phyloP scores from a whole-genome alignment of 345 rosid genomes.

The Cardiospermum halicacabum region DNA sequence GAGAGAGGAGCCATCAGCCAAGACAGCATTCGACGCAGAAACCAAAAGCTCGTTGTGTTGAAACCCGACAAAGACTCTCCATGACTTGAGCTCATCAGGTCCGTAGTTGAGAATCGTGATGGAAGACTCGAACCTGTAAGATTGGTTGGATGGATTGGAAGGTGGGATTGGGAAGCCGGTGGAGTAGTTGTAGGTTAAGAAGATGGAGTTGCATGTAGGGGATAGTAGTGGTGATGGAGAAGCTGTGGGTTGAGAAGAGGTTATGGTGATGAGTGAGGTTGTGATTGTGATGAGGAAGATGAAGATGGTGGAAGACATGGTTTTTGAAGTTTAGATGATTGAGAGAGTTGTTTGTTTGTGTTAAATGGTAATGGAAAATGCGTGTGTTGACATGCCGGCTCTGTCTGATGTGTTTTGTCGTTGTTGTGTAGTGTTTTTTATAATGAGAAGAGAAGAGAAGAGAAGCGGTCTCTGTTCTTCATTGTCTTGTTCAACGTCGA shows the following conservation, averaged over 20 bases:
- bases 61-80: conserved; percentile 73
- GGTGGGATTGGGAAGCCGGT: conserved; percentile 55
- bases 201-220: conserved; percentile 60
- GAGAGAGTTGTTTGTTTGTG: neutral
- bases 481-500: neutral
- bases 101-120: conserved; percentile 72
- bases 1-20: conserved; percentile 57
- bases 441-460: conserved; percentile 11
- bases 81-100: conserved; percentile 56
- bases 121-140: conserved; percentile 79
- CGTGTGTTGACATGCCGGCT: conserved; percentile 17
- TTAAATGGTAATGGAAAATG: conserved; percentile 4
- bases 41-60: conserved; percentile 62
- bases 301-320: conserved; percentile 8
- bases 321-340: neutral
- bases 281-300: neutral
- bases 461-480: conserved; percentile 15
- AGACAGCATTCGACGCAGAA: conserved; percentile 63
- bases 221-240: conserved; percentile 17
- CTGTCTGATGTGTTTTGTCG: conserved; percentile 8
- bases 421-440: conserved; percentile 3
- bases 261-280: neutral
- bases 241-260: conserved; percentile 12
- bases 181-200: conserved; percentile 49
- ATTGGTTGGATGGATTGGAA: conserved; percentile 48